Evolutionary conservation across 2,329 filamentous ascomycete genomes (phyloP).

Genomic region (Nothomitra cinnamomea): DNA sequence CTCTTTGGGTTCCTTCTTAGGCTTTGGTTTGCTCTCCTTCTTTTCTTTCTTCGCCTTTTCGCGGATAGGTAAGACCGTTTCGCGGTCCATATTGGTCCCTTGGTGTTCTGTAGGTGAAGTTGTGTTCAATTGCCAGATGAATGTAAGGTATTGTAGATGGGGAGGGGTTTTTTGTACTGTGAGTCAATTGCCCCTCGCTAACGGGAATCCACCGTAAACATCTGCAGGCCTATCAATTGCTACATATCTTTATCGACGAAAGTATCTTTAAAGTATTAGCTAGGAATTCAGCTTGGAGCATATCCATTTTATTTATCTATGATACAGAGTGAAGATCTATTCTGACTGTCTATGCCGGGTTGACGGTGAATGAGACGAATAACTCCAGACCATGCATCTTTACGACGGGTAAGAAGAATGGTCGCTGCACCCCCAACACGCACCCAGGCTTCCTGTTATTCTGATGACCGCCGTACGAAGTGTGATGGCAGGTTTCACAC

Average conservation of each 20-base stretch:
- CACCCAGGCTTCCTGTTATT: background rate
- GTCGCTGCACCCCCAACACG: background rate
- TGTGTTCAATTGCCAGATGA: background rate
- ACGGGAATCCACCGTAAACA: too few species aligned
- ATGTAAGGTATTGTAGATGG: background rate
- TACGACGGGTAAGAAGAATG: background rate
- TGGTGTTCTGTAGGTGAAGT: background rate
- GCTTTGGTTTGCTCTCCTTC: conserved; percentile 18
- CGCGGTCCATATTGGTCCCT: background rate
- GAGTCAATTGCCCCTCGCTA: too few species aligned
- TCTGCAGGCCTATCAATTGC: too few species aligned
- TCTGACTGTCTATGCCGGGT: background rate
- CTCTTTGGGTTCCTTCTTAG: conserved; percentile 17
- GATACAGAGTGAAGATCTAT: conserved; percentile 2
- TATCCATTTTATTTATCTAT: background rate
- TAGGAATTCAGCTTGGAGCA: too few species aligned
- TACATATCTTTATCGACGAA: too few species aligned
- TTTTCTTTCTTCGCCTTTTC: conserved; percentile 24
- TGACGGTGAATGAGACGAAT: background rate
- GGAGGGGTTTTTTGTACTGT: too few species aligned
- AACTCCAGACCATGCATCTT: background rate
- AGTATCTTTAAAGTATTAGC: too few species aligned
- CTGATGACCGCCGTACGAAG: background rate
- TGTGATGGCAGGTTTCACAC: background rate
- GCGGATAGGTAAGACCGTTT: background rate